Base-by-base conservation (phyloP, 169 alveolate species). In the Miamiensis avidus region DNA sequence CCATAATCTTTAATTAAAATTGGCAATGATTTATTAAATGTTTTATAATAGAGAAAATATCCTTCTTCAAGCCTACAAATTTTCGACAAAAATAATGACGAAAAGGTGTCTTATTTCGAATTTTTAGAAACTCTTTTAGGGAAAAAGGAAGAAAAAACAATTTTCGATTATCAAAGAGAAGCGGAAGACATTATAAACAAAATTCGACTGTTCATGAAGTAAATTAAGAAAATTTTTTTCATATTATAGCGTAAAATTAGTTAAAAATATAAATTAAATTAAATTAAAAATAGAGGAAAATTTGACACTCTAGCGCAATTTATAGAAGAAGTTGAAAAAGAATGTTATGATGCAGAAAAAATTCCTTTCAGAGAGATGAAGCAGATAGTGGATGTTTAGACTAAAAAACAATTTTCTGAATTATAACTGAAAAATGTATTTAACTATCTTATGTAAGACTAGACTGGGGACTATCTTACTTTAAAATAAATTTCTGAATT, bases 11-110 rank as follows among this genome's bases (percentile, higher is more conserved):
- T 29, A 49, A 79, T 79, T 34, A 79, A 79, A 79, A 34, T 34
- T 64, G 29, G 34, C 29, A 34, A 34, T 31, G 31, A 34, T 28
- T 34, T 65, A 72, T 72, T 79, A 25, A 74, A 79, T 65, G 64
- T 31, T 49, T 33, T 34, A 79, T 65, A 79, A 34, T 0, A 49
- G 77, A 79, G 84, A 79, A 65, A 27, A 26, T 27, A 79, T 79
- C 29, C 49, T 79, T 0, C 64, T 34, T 64, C 64, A 79, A n/a
- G 84, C 84, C 0, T 79, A 49, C 20, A 29, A 28, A 65, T 30
- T 28, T 79, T 79, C 64, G 84, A 79, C 64, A 29, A 49, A 16
- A 79, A 79, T 29, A 79, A 79, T 4, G 76, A 79, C 20, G 84
- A 79, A 28, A 34, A 49, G 64, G 84, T 79, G 11, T 34, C 76